A percentile compares a stretch with the other conserved stretches of the same genome.
These are phyloP conservation scores for Hypoxylon sp. DNA, from an alignment of 2,329 filamentous ascomycete species.

Conservation along the genomic window DNA sequence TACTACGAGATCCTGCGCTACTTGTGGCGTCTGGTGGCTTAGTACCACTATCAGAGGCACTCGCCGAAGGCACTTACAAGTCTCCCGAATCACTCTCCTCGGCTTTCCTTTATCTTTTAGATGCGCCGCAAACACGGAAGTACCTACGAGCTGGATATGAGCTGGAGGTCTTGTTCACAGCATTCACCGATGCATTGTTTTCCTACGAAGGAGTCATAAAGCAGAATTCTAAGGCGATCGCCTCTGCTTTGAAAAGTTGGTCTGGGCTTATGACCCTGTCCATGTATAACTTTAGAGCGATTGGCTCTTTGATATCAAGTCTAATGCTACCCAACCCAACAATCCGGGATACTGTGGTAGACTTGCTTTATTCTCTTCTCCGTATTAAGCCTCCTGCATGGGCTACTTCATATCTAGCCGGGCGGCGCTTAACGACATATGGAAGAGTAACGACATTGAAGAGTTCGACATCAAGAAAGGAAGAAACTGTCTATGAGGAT, in stretches of 20 bases:
- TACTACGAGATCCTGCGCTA: conserved; percentile 86
- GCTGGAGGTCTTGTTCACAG: conserved; percentile 88
- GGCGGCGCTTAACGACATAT: conserved; percentile 93
- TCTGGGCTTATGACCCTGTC: conserved; percentile 89
- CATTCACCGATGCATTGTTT: conserved; percentile 86
- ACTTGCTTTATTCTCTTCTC: conserved; percentile 83
- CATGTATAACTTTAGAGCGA: conserved; percentile 88
- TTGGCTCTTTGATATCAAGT: conserved; percentile 82
- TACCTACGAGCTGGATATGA: conserved; percentile 91
- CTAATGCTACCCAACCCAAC: conserved; percentile 70
- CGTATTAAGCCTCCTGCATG: conserved; percentile 94
- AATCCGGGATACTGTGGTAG: conserved; percentile 83
- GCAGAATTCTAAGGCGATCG: conserved; percentile 92
- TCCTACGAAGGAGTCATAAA: conserved; percentile 77
- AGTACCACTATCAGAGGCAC: conserved; percentile 87
- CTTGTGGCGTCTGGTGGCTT: conserved; percentile 88
- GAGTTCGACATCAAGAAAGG: conserved; percentile 65
- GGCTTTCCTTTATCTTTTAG: conserved; percentile 91
- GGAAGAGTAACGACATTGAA: conserved; percentile 92
- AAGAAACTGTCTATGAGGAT: conserved; percentile 72
- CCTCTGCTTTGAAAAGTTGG: conserved; percentile 93
- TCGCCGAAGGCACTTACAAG: conserved; percentile 92
- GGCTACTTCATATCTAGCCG: conserved; percentile 96
- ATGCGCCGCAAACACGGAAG: conserved; percentile 83
- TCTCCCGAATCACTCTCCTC: conserved; percentile 90